Evolutionary conservation across 2,329 filamentous ascomycete genomes (phyloP).

Genomic region (Nigrospora sphaerica): DNA sequence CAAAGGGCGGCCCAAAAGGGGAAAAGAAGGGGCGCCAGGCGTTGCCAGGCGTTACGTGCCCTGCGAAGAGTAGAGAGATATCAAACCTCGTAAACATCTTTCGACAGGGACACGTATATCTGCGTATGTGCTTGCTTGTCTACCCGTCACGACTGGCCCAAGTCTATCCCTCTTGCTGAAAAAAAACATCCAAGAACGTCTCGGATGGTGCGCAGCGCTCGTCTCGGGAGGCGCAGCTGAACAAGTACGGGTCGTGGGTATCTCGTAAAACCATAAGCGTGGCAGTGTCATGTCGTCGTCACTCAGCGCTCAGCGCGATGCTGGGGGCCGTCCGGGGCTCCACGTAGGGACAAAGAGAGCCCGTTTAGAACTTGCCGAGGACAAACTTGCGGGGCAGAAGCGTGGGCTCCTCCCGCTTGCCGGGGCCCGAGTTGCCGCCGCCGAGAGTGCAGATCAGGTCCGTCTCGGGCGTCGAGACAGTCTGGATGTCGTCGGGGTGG

Average conservation of each 20-base stretch:
- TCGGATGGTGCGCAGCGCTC: too few species aligned
- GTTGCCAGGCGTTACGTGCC: too few species aligned
- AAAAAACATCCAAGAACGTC: too few species aligned
- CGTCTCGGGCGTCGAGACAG: conserved; percentile 39
- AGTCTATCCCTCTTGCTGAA: too few species aligned
- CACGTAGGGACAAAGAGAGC: conserved; percentile 6
- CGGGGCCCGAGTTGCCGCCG: background rate
- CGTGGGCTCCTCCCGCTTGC: conserved; percentile 13
- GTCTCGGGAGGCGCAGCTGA: background rate
- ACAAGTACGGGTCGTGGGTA: conserved; percentile 10
- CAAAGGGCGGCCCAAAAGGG: background rate
- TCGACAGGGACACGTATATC: too few species aligned
- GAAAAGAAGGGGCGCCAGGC: background rate
- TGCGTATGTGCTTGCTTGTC: too few species aligned
- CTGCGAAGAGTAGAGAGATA: too few species aligned
- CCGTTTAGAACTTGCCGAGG: conserved; percentile 22
- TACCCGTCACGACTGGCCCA: too few species aligned
- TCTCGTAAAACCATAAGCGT: conserved; percentile 14
- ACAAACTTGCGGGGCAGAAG: conserved; percentile 24
- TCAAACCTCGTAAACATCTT: too few species aligned
- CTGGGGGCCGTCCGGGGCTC: background rate
- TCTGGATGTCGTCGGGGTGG: conserved; percentile 46
- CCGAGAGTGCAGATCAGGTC: conserved; percentile 47
- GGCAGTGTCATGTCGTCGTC: conserved; percentile 16
- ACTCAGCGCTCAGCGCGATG: conserved; percentile 19